Conservation (phyloP, 2,329 filamentous ascomycete species). For the Furcasterigmium sp. region DNA sequence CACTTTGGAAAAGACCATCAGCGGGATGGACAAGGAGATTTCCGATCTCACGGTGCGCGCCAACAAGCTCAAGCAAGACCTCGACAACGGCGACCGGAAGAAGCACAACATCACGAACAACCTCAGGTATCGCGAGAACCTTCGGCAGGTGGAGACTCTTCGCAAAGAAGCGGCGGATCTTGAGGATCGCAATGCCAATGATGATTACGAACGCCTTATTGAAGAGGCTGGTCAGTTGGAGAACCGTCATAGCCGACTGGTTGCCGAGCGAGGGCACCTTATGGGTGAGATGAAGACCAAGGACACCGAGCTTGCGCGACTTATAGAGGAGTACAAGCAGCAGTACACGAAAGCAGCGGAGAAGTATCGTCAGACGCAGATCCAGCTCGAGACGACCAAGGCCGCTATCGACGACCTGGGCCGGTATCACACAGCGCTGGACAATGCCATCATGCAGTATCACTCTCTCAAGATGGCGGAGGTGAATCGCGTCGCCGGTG, state of each 20-base stretch:
- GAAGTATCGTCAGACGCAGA: constrained; percentile 81
- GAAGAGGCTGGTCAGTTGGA: constrained; percentile 65
- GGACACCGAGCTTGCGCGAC: constrained; percentile 69
- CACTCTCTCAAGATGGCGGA: constrained; percentile 97
- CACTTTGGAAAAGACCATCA: constrained; percentile 60
- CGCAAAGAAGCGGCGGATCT: constrained; percentile 67
- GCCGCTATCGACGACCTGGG: constrained; percentile 87
- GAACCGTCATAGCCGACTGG: constrained; percentile 60
- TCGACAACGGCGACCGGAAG: constrained; percentile 73
- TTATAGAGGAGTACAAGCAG: constrained; percentile 75
- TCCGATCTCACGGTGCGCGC: constrained; percentile 61
- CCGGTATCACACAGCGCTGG: constrained; percentile 76
- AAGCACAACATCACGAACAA: constrained; percentile 89
- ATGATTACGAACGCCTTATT: constrained; percentile 72
- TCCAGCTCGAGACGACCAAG: constrained; percentile 86
- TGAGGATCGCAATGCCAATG: constrained; percentile 72
- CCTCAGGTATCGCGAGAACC: constrained; percentile 73
- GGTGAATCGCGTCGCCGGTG: constrained; percentile 89
- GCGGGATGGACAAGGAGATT: constrained; percentile 62
- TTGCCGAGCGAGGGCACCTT: constrained; percentile 68
- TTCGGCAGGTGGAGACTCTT: constrained; percentile 62
- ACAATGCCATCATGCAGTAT: constrained; percentile 96
- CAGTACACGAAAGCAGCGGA: constrained; percentile 79
- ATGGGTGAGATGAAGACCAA: constrained; percentile 79
- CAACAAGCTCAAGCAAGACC: constrained; percentile 72